A percentile compares a stretch with the other conserved stretches of the same genome.
Conservation (phyloP, 2,329 filamentous ascomycete genomes). For the Pseudocercospora vitis region DNA sequence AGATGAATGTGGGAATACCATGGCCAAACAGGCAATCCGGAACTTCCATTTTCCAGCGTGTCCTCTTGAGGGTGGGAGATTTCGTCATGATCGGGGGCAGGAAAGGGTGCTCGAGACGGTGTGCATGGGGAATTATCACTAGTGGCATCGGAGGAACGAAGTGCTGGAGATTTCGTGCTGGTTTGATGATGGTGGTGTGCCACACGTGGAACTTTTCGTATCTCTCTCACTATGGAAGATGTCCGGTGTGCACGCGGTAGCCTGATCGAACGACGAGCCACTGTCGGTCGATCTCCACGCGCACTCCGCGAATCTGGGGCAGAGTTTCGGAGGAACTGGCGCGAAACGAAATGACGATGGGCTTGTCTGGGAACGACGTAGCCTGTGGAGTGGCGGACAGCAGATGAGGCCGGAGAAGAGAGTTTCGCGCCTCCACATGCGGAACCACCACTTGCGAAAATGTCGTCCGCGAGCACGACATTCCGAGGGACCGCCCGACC, state of each 20-base stretch:
- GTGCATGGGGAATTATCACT: background rate
- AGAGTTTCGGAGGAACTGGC: background rate
- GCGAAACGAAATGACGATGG: background rate
- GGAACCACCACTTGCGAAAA: background rate
- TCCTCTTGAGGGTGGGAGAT: slow-evolving; percentile 10
- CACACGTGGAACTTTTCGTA: no score
- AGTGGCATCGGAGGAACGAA: background rate
- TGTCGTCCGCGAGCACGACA: slow-evolving; percentile 1
- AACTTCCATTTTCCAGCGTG: no score
- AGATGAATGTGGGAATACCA: background rate
- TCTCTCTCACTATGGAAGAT: no score
- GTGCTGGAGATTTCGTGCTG: background rate
- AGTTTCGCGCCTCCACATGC: slow-evolving; percentile 10
- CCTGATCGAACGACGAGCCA: no score
- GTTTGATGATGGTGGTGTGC: no score
- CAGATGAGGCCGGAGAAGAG: background rate
- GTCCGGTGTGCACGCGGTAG: no score
- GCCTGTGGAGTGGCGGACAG: background rate
- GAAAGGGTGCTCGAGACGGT: background rate
- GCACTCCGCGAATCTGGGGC: slow-evolving; percentile 1
- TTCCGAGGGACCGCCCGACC: background rate
- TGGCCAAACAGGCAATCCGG: slow-evolving; percentile 11
- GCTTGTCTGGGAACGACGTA: background rate
- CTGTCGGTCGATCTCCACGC: no score
- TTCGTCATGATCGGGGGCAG: slow-evolving; percentile 10